Conservation (phyloP, 192 early-diverging fungal genomes). For the Cladochytrium replicatum region DNA sequence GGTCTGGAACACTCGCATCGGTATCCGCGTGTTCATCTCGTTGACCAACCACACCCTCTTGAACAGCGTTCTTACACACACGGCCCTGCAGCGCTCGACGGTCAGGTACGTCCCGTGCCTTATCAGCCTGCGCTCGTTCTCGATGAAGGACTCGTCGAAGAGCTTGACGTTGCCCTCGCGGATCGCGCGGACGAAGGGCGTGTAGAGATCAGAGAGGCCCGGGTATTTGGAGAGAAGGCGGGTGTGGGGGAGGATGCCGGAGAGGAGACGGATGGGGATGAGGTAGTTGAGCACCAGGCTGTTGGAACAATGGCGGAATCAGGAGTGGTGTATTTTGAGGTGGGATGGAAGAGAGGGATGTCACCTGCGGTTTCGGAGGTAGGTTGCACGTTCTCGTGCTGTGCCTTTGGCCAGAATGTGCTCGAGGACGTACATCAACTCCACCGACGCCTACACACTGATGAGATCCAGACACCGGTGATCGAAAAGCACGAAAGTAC, state of each 20-base stretch:
- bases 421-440: too few relatives aligned
- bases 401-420: too few relatives aligned
- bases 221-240: conserved; percentile 54
- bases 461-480: too few relatives aligned
- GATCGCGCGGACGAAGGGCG: conserved; percentile 53
- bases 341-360: too few relatives aligned
- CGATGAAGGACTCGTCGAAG: conserved; percentile 59
- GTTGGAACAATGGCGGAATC: too few relatives aligned
- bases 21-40: conserved; percentile 44
- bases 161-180: conserved; percentile 56
- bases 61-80: conserved; percentile 69
- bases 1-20: conserved; percentile 47
- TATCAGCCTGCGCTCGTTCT: conserved; percentile 50
- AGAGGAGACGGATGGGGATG: conserved; percentile 65
- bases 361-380: too few relatives aligned
- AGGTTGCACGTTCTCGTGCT: too few relatives aligned
- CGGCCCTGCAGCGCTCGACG: conserved; percentile 61
- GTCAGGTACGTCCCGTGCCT: conserved; percentile 66
- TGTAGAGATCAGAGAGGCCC: conserved; percentile 48
- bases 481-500: conserved; percentile 27
- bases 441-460: too few relatives aligned
- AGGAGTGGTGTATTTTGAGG: too few relatives aligned
- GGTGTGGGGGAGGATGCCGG: conserved; percentile 58
- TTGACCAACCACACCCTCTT: conserved; percentile 61
- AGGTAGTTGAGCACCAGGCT: conserved; percentile 74